Evolutionary conservation across 345 rosid genomes (phyloP).

Genomic region (Capsella bursapastoris): DNA sequence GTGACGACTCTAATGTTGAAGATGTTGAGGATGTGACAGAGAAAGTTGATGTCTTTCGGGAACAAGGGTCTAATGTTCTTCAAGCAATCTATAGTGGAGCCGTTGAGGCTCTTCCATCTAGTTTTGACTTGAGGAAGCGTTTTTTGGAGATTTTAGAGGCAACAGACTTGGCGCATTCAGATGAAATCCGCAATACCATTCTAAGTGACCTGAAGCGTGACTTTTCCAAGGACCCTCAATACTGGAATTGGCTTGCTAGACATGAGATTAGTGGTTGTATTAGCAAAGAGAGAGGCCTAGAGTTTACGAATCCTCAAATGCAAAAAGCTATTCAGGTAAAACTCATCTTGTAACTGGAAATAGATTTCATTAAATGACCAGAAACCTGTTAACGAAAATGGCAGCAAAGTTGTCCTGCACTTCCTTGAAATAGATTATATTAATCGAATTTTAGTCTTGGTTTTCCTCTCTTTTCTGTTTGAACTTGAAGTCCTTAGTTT

Average conservation of each 20-base stretch:
- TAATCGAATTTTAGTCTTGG: not conserved
- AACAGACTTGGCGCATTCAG: constrained; percentile 65
- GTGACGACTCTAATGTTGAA: constrained; percentile 45
- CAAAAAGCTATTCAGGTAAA: constrained; percentile 74
- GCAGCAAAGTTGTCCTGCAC: not conserved
- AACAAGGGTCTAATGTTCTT: constrained; percentile 69
- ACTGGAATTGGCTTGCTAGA: constrained; percentile 96
- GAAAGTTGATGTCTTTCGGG: constrained; percentile 59
- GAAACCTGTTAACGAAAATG: not conserved
- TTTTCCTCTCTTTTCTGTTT: not conserved
- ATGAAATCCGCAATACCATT: constrained; percentile 62
- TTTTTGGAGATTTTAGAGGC: constrained; percentile 81
- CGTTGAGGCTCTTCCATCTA: constrained; percentile 67
- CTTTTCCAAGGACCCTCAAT: constrained; percentile 65
- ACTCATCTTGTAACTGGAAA: constrained; percentile 2
- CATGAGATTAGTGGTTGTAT: constrained; percentile 52
- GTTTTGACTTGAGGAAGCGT: constrained; percentile 69
- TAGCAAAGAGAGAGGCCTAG: constrained; percentile 38
- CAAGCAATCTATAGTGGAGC: constrained; percentile 73
- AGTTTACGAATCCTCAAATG: constrained; percentile 43
- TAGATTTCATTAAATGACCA: not conserved
- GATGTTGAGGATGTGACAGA: constrained; percentile 53
- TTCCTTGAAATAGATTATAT: not conserved
- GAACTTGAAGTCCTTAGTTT: constrained; percentile 8
- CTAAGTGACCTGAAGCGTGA: constrained; percentile 78